Evolutionary conservation across 106 monocot species (phyloP).

Genomic region (Apostasia shenzhenica): DNA sequence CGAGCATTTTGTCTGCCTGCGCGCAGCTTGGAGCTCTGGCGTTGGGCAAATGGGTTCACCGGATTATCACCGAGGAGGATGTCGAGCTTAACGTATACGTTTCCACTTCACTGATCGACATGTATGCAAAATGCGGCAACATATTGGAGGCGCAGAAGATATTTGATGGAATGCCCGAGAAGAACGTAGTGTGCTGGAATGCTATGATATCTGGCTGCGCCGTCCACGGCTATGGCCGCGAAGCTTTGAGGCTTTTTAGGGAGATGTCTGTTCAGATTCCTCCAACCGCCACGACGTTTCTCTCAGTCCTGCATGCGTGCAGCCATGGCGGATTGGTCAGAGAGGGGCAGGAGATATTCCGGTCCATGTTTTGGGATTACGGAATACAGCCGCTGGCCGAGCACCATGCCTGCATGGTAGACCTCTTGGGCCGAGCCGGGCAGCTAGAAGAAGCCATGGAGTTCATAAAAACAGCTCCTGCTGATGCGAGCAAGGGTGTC

Average conservation of each 20-base stretch:
- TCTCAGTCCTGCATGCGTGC: constrained; percentile 68
- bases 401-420: constrained; percentile 81
- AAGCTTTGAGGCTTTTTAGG: constrained; percentile 46
- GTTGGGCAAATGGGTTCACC: constrained; percentile 62
- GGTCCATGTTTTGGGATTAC: constrained; percentile 35
- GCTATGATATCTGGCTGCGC: constrained; percentile 75
- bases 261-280: constrained; percentile 28
- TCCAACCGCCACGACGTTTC: constrained; percentile 51
- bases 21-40: constrained; percentile 75
- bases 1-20: constrained; percentile 81
- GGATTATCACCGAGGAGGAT: constrained; percentile 31
- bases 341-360: constrained; percentile 39
- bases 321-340: constrained; percentile 78
- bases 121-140: constrained; percentile 87
- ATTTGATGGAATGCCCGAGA: constrained; percentile 55
- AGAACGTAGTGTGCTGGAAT: constrained; percentile 83
- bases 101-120: constrained; percentile 72
- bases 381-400: constrained; percentile 33
- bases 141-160: constrained; percentile 40
- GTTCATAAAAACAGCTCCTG: constrained; percentile 39
- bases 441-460: constrained; percentile 41
- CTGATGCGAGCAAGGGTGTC: constrained; percentile 38
- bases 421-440: constrained; percentile 76
- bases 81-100: constrained; percentile 75
- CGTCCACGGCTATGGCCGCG: constrained; percentile 55